Evolutionary conservation across 2,329 filamentous ascomycete species (phyloP), one percentile per base, ranked within the genome.

Genomic region (Paramyrothecium sp.): DNA sequence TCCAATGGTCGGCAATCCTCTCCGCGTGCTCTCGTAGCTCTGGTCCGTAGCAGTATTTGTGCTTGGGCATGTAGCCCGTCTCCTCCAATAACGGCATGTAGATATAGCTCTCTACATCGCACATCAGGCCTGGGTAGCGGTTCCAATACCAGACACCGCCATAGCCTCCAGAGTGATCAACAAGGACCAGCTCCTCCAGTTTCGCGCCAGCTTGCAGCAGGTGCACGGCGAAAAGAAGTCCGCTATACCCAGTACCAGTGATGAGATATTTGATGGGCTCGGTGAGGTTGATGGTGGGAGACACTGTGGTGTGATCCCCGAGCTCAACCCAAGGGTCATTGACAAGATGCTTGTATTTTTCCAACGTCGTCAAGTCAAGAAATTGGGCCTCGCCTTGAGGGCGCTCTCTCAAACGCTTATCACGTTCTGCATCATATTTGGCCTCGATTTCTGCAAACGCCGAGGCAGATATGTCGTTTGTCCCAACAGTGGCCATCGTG

Each of bases 51-150:
- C 76, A 69, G 60, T 81, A 83, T 47, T 75, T 75, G 48, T 81
- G 73, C 17, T 73, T 79, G 0, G 85, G 86, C 66, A 86, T 78
- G 63, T 85, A 86, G 0, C 79, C 79, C 2, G 76, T 85, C 67
- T 87, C 83, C 58, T 88, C 84, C 2, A 88, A 74, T 13, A 86
- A 68, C 3, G 84, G 84, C 69, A 87, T 69, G 63, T 88, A 88
- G n/a, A 78, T 73, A 61, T 83, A 86, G 54, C 77, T 76, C 67
- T 89, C 85, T 3, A 85, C 71, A 62, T 89, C 85, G 64, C 84
- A 88, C 60, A 75, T 73, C 8, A 81, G 65, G 0, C 78, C 79
- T 0, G 79, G 79, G 56, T 80, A 83, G 0, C 78, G 69, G 58
- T 81, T 81, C 76, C 79, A 81, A 57, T 78, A 81, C 80, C 80